Percentiles rank a stretch among this genome's conserved stretches.
These are phyloP conservation scores for Backusella morwellensis DNA, from an alignment of 192 early-diverging fungal species.

Conservation along the genomic window DNA sequence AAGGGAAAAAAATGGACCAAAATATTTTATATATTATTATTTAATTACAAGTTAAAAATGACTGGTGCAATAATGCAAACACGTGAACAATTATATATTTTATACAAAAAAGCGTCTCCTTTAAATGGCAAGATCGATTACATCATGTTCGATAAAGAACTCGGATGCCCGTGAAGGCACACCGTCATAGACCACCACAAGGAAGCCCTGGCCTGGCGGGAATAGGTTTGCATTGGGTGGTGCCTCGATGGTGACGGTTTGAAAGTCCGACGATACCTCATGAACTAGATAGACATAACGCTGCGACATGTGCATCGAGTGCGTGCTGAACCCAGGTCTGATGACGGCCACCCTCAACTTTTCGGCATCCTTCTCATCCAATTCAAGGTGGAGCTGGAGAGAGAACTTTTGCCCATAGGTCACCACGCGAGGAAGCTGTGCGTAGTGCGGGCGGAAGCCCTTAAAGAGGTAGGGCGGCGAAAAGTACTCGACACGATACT, in stretches of 20 bases:
- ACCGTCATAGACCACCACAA: conserved; percentile 50
- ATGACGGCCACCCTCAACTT: conserved; percentile 41
- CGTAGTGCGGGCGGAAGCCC: conserved; percentile 26
- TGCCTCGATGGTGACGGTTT: conserved; percentile 28
- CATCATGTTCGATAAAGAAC: conserved; percentile 23
- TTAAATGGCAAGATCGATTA: conserved; percentile 10
- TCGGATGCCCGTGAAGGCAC: conserved; percentile 34
- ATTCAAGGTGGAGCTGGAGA: conserved; percentile 36
- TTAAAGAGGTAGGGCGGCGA: conserved; percentile 52
- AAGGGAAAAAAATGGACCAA: background rate
- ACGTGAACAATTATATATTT: background rate
- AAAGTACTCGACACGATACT: conserved; percentile 53
- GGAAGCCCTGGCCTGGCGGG: conserved; percentile 54
- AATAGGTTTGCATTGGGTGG: conserved; percentile 53
- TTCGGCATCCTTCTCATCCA: conserved; percentile 20
- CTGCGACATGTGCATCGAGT: conserved; percentile 56
- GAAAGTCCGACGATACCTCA: conserved; percentile 14
- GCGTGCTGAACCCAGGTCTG: conserved; percentile 50
- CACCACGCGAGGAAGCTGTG: conserved; percentile 38
- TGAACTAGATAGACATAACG: conserved; percentile 41
- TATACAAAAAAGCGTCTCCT: background rate
- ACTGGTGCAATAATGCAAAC: background rate
- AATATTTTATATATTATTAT: background rate
- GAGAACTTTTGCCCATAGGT: conserved; percentile 33
- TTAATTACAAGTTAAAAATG: background rate